Base-by-base conservation (phyloP, 2,329 filamentous ascomycete species). In the Botrytis elliptica region DNA sequence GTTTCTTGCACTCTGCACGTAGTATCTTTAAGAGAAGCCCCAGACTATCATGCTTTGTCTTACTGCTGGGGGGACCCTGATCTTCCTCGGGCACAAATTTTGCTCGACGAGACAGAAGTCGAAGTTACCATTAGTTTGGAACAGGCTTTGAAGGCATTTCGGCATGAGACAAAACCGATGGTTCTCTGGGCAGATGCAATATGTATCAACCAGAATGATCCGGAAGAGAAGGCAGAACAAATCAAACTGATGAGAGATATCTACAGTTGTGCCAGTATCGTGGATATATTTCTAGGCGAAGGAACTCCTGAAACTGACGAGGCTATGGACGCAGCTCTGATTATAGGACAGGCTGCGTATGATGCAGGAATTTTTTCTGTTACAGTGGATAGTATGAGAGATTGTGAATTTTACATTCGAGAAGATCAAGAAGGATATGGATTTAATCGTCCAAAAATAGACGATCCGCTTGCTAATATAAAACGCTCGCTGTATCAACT, bases 121-220 rank as follows among this genome's bases (percentile, higher is more conserved):
- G 44, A 66, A 42, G 65, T 76, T 25, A 76, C 75, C 36, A 49
- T 68, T 33, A 77, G 75, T 60, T 63, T 77, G 20, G 70, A 75
- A 55, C 46, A 49, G 3, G 75, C 74, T 44, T 64, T 76, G 59
- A 74, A 72, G 38, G 38, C 71, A 60, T 65, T 77, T 42, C 69
- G 73, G 16, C 67, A 46, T 70, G n/a, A 49, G 46, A 36, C 57
- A 42, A 36, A 44, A 33, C 9, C 55, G 8, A 42, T 72, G 49
- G 16, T 57, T 20, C 57, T 75, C 16, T 75, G 74, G 74, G 42
- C 73, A 38, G 74, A 75, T 66, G 75, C 75, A 29, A 60, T 76
- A 52, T 76, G 75, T 60, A 76, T 76, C 71, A 75, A 76, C 38
- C 75, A 76, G 62, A n/a, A 73, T 5, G 59, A 73, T 44, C 33